phyloP scores from a whole-genome alignment of 1,284 basidiomycete species.

The Tilletiopsis washingtonensis region DNA sequence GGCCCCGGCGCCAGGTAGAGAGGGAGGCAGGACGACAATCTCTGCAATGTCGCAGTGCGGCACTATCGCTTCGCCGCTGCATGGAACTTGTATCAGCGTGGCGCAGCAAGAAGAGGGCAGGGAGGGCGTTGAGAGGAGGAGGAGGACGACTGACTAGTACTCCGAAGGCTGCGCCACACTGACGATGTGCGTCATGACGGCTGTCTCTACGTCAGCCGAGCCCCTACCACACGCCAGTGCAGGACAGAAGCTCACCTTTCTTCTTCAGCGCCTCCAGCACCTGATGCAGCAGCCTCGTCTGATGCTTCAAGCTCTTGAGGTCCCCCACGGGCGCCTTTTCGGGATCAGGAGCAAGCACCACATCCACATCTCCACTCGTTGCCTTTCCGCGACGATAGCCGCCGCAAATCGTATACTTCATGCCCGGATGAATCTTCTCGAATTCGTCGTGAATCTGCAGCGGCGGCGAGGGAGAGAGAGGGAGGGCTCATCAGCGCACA shows the following conservation, averaged over 20 bases:
- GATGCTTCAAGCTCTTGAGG: neutral
- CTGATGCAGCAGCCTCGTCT: constrained; percentile 8
- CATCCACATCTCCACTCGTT: constrained; percentile 23
- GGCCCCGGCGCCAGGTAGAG: neutral
- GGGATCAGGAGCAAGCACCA: constrained; percentile 16
- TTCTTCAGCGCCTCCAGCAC: constrained; percentile 16
- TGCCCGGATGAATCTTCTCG: constrained; percentile 3
- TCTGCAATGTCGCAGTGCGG: constrained; percentile 23
- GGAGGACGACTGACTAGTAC: too few species aligned
- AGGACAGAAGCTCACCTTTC: constrained; percentile 9
- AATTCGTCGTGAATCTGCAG: too few species aligned
- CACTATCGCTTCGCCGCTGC: neutral
- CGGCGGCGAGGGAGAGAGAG: too few species aligned
- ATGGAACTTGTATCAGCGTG: too few species aligned
- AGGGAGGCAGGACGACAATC: constrained; percentile 21
- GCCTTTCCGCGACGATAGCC: constrained; percentile 28
- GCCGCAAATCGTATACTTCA: constrained; percentile 21
- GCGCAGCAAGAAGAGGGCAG: constrained; percentile 4
- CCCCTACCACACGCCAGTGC: too few species aligned
- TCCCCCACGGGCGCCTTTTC: constrained; percentile 4
- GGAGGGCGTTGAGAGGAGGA: neutral
- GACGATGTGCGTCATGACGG: constrained; percentile 18
- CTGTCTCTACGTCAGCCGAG: neutral
- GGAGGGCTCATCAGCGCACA: too few species aligned
- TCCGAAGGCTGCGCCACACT: too few species aligned